A percentile compares a stretch with the other conserved stretches of the same genome.
Conservation (phyloP, 1,139 yeast species). For the Trichomonascaceae sp. region DNA sequence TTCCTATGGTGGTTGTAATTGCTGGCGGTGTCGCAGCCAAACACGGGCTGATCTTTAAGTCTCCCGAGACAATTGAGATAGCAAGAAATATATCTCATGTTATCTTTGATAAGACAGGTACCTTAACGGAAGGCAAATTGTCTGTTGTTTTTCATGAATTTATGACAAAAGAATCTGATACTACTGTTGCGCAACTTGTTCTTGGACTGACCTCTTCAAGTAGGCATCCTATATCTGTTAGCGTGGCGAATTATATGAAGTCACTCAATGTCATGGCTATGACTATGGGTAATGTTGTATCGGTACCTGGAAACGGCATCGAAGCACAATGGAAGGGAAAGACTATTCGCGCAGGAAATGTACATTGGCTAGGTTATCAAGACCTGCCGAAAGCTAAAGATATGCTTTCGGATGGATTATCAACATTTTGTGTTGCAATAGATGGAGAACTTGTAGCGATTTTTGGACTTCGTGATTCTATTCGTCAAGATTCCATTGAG, state of each 20-base stretch:
- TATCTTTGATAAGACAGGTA: slow-evolving; percentile 9
- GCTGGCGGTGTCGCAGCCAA: slow-evolving; percentile 8
- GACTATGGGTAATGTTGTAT: not conserved
- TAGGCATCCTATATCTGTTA: slow-evolving; percentile 1
- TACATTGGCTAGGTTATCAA: not conserved
- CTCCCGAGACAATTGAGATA: slow-evolving; percentile 1
- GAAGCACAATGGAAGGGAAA: not conserved
- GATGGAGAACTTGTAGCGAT: slow-evolving; percentile 1
- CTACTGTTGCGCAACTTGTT: not conserved
- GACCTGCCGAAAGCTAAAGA: not conserved
- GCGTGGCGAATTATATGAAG: not conserved
- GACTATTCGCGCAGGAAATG: not conserved
- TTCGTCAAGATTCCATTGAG: not conserved
- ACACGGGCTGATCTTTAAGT: slow-evolving; percentile 4
- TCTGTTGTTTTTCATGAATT: not conserved
- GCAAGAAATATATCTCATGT: not conserved
- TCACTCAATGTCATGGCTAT: not conserved
- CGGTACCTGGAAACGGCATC: not conserved
- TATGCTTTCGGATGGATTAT: not conserved
- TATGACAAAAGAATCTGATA: not conserved
- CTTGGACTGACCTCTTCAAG: not conserved
- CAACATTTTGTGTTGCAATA: not conserved
- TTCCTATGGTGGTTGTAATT: slow-evolving; percentile 6
- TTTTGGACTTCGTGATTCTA: not conserved
- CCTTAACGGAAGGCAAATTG: slow-evolving; percentile 6